These are phyloP conservation scores for Thielaviopsis cerberus DNA, from an alignment of 2,329 filamentous ascomycete species.

Conservation along the genomic window DNA sequence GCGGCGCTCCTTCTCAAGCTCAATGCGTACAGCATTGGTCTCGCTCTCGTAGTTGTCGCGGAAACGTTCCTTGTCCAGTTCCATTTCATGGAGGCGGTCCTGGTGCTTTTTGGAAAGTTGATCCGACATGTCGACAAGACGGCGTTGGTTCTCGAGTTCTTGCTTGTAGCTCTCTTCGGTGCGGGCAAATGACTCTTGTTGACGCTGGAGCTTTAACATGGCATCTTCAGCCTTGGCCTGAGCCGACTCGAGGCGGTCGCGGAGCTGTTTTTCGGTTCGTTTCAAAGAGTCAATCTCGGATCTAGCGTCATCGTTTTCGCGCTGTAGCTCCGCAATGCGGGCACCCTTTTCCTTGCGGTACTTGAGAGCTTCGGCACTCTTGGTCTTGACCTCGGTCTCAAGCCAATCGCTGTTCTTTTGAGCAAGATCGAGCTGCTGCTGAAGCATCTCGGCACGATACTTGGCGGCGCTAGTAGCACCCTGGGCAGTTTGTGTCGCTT, in stretches of 20 bases:
- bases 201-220: conserved; percentile 61
- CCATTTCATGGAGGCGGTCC: conserved; percentile 50
- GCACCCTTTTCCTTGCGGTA: conserved; percentile 89
- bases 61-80: conserved; percentile 38
- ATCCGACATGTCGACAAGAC: conserved; percentile 66
- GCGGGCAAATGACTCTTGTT: conserved; percentile 65
- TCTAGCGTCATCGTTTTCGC: conserved; percentile 68
- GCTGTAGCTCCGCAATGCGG: conserved; percentile 72
- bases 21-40: conserved; percentile 34
- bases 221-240: conserved; percentile 76
- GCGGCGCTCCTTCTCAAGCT: conserved; percentile 36
- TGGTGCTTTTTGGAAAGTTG: conserved; percentile 57
- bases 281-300: conserved; percentile 60
- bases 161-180: conserved; percentile 74
- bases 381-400: conserved; percentile 77
- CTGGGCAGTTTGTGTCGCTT: conserved; percentile 65
- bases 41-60: conserved; percentile 48
- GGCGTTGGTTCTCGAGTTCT: conserved; percentile 62
- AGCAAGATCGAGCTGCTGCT: conserved; percentile 76
- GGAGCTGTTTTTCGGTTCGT: conserved; percentile 61
- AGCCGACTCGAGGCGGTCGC: conserved; percentile 63
- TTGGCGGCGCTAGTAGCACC: conserved; percentile 64
- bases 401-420: conserved; percentile 88
- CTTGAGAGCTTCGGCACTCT: conserved; percentile 69
- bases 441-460: conserved; percentile 74